Conservation (phyloP, 208 protist species). For the Acanthamoeba castellanii region DNA sequence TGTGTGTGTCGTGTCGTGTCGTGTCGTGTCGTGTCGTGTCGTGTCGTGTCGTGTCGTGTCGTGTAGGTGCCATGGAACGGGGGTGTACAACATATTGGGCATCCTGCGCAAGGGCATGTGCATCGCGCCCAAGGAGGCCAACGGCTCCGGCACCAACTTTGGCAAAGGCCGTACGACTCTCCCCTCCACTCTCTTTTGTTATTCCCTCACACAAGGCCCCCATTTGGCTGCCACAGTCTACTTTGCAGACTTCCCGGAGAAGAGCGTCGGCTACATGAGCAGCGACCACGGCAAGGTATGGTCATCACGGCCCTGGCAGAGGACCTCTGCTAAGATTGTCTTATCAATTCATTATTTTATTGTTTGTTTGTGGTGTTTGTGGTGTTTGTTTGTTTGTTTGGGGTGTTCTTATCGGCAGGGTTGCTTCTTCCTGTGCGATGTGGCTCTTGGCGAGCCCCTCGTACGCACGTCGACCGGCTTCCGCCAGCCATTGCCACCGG, state of each 20-base stretch:
- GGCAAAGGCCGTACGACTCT: slow-evolving; percentile 44
- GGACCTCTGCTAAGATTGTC: no score
- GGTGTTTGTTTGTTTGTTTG: neutral
- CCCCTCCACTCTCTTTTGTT: neutral
- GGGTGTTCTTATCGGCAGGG: neutral
- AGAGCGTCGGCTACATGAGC: slow-evolving; percentile 21
- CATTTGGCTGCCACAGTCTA: neutral
- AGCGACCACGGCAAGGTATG: neutral
- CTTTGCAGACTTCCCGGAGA: slow-evolving; percentile 23
- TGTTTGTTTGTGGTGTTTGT: no score
- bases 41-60: no score
- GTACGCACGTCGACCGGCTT: neutral
- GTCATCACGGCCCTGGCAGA: no score
- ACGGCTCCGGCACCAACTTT: slow-evolving; percentile 58
- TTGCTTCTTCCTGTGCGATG: slow-evolving; percentile 30
- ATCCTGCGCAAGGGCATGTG: slow-evolving; percentile 55
- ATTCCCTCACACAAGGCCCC: neutral
- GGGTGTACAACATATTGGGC: neutral
- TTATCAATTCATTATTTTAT: no score
- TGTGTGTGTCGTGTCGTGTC: no score
- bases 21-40: no score
- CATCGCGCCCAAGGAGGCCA: slow-evolving; percentile 54
- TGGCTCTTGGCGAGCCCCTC: slow-evolving; percentile 19
- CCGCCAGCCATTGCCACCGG: neutral
- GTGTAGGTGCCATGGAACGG: slow-evolving; percentile 36